Base-by-base conservation (phyloP, 2,329 filamentous ascomycete genomes). In the Neonectria coccinea region DNA sequence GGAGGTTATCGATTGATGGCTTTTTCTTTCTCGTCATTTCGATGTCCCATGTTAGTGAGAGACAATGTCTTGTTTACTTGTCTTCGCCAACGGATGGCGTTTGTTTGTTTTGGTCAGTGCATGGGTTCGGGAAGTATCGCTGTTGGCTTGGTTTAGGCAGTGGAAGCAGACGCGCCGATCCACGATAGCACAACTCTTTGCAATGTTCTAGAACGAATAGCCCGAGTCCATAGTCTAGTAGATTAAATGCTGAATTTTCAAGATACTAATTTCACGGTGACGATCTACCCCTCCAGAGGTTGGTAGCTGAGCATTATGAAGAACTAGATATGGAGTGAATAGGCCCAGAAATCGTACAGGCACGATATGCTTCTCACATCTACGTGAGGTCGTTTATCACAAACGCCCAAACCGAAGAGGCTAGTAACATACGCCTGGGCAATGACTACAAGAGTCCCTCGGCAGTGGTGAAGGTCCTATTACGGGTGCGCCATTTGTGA, bases 401-500 rank as follows among this genome's bases (percentile, higher is more conserved):
- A 33, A 12, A 12, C 6, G n/a, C 7, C 27, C n/a, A 51, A 20
- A 36, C n/a, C 27, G 12, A 33, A 18, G 20, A 18, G 20, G 29
- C 11, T 18, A 41, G 55, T 2, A 20, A 16, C 16, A 22, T 18
- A 14, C 1, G n/a, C 8, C 9, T 8, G 7, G 16, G 36, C 20
- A 7, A 16, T 29, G 11, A 9, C 22, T 18, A 41, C n/a, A 42
- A 42, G 39, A 31, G 5, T 18, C n/a, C n/a, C n/a, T n/a, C 18
- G 20, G 18, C 7, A 50, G 11, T 18, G 25, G 7, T 25, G 33
- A 42, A 45, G 44, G 44, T 36, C 18, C 41, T 42, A 22, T 42
- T 45, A 33, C 47, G 42, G 25, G 51, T 62, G 50, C 39, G 56
- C 56, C 58, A 22, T 56, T 67, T 67, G 54, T 66, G 44, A 52